Evolutionary conservation across 176 grass and related monocot species (phyloP).

Genomic region (Oryza nivara): DNA sequence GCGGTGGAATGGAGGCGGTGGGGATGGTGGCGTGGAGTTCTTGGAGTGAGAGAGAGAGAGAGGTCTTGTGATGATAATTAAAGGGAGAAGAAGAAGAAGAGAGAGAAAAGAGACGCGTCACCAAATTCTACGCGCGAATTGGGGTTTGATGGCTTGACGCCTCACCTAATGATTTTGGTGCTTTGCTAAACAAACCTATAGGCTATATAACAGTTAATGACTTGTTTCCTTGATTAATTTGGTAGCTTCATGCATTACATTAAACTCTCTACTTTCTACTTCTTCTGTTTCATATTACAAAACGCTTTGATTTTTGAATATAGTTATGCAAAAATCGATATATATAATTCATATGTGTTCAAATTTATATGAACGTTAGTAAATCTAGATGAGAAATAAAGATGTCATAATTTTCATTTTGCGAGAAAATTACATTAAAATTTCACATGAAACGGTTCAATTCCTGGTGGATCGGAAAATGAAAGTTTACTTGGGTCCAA

Average conservation of each 20-base stretch:
- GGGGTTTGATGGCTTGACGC: conserved; percentile 43
- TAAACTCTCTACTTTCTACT: no score
- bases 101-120: conserved; percentile 56
- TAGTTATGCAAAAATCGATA: no score
- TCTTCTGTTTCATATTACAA: no score
- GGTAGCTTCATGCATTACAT: not conserved
- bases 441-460: no score
- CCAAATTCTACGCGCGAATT: conserved; percentile 33
- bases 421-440: no score
- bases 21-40: conserved; percentile 8
- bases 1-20: not conserved
- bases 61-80: conserved; percentile 16
- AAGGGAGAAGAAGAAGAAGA: conserved; percentile 1
- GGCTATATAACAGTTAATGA: not conserved
- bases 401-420: no score
- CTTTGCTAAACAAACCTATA: conserved; percentile 12
- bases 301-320: no score
- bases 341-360: no score
- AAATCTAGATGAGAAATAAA: no score
- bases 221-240: not conserved
- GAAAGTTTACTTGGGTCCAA: not conserved
- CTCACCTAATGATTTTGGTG: conserved; percentile 58
- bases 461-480: no score
- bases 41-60: not conserved
- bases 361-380: no score